Conservation (phyloP, 169 alveolate genomes). For the Cyclospora cayetanensis region DNA sequence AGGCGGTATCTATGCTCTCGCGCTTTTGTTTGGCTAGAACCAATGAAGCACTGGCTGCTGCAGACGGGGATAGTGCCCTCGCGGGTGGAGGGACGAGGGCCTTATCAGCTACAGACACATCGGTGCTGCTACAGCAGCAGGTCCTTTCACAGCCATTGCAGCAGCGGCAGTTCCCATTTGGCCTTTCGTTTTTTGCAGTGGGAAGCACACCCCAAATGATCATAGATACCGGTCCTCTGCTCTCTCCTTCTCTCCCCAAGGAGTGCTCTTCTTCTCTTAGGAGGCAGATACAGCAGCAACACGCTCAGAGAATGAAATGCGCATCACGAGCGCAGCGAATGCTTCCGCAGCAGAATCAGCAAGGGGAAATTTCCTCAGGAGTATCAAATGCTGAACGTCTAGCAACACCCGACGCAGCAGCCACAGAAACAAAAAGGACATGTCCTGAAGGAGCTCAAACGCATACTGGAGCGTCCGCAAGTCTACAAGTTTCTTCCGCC, state of each 20-base stretch:
- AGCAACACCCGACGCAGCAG: not conserved
- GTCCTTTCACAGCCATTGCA: not conserved
- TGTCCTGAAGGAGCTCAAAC: not conserved
- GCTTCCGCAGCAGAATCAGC: not conserved
- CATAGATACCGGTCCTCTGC: conserved; percentile 30
- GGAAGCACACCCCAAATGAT: not conserved
- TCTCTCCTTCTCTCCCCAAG: not conserved
- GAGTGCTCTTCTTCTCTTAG: conserved; percentile 5
- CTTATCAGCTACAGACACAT: not conserved
- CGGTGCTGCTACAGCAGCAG: conserved; percentile 1
- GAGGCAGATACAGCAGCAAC: not conserved
- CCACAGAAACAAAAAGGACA: not conserved
- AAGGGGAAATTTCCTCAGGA: not conserved
- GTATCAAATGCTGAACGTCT: not conserved
- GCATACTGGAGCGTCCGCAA: not conserved
- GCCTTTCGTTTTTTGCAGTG: not conserved
- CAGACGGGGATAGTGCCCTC: not conserved
- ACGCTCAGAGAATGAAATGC: not conserved
- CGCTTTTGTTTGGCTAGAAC: not conserved
- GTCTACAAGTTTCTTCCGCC: too few relatives aligned
- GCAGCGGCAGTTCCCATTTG: conserved; percentile 45
- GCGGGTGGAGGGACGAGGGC: not conserved
- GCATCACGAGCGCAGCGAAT: not conserved
- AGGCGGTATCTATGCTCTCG: not conserved
- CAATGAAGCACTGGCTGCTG: not conserved